phyloP scores from a whole-genome alignment of 2,329 filamentous ascomycete species.

The Chalaropsis ovoidea region DNA sequence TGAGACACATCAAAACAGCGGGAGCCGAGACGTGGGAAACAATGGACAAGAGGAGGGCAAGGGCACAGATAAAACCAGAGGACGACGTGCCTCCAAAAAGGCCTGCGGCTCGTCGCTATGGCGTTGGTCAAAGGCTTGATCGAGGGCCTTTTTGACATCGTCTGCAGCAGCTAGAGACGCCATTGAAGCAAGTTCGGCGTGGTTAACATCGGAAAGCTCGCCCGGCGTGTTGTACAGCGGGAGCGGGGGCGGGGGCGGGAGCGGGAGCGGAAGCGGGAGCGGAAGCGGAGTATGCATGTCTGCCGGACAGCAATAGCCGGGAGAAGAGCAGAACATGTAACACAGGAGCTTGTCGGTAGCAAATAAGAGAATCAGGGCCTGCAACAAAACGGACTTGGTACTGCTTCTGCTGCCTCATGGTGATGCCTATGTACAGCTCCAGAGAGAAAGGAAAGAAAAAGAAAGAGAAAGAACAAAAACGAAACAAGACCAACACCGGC shows the following conservation, averaged over 20 bases:
- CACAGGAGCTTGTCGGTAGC: background rate
- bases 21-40: background rate
- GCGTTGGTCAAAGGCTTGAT: background rate
- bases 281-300: background rate
- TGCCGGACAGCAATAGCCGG: background rate
- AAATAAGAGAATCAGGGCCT: background rate
- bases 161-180: background rate
- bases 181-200: conserved; percentile 4
- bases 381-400: background rate
- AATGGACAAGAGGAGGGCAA: background rate
- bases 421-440: background rate
- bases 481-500: background rate
- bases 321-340: background rate
- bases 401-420: background rate
- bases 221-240: background rate
- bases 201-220: background rate
- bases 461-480: background rate
- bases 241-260: background rate
- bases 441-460: background rate
- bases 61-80: background rate
- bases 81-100: background rate
- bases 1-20: background rate
- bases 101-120: background rate
- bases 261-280: background rate
- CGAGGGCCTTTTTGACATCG: background rate